Percentiles rank a stretch among this genome's conserved stretches.
These are phyloP conservation scores for Ceratocystis eucalypticola DNA, from an alignment of 2,329 filamentous ascomycete species.

Conservation along the genomic window DNA sequence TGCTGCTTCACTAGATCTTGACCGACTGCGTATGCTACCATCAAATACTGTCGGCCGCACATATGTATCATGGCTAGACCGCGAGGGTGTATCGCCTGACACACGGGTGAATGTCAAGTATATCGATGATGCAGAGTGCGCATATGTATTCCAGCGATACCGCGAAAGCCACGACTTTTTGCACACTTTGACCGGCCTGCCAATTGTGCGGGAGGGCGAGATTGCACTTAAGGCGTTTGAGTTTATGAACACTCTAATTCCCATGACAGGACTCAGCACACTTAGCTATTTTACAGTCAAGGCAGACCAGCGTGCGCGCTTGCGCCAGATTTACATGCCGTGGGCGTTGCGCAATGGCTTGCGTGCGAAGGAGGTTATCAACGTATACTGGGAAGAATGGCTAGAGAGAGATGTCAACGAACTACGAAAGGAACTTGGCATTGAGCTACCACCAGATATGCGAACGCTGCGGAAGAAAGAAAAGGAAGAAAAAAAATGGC, in stretches of 20 bases:
- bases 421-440: constrained; percentile 59
- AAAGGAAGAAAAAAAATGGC: constrained; percentile 45
- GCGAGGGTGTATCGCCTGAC: constrained; percentile 85
- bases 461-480: constrained; percentile 60
- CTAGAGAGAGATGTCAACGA: constrained; percentile 70
- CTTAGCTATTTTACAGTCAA: constrained; percentile 80
- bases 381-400: constrained; percentile 96
- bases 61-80: constrained; percentile 84
- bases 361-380: constrained; percentile 66
- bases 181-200: constrained; percentile 83
- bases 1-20: constrained; percentile 53
- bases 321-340: constrained; percentile 65
- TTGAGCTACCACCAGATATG: constrained; percentile 81
- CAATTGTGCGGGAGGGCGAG: constrained; percentile 87
- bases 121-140: constrained; percentile 88
- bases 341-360: constrained; percentile 84
- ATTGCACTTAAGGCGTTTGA: constrained; percentile 96
- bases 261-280: constrained; percentile 84
- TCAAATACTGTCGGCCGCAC: constrained; percentile 62
- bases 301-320: constrained; percentile 60
- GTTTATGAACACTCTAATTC: constrained; percentile 84
- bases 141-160: constrained; percentile 97
- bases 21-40: constrained; percentile 58
- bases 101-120: constrained; percentile 72
- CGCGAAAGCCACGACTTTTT: constrained; percentile 97